Percentiles rank a stretch among this genome's conserved stretches.
These are phyloP conservation scores for Globisporangium lucens DNA, from an alignment of 352 stramenopile genomes.

Conservation along the genomic window DNA sequence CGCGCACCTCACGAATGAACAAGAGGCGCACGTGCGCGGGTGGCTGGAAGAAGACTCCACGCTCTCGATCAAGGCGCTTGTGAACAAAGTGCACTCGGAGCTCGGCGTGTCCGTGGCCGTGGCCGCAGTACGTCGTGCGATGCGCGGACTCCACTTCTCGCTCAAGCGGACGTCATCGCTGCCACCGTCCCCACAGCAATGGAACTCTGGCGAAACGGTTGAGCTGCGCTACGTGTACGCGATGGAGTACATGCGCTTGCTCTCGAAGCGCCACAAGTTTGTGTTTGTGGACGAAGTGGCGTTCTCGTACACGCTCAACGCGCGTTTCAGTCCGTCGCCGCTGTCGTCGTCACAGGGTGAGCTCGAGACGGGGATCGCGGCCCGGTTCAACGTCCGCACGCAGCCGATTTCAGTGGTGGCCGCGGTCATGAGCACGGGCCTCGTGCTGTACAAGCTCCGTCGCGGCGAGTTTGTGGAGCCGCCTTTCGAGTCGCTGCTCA, in stretches of 20 bases:
- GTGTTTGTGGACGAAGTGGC: conserved; percentile 1
- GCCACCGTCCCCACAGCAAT: not conserved
- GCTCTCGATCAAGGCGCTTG: not conserved
- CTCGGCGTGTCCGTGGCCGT: not conserved
- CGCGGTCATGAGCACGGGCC: not conserved
- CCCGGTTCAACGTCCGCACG: not conserved
- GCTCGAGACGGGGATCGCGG: not conserved
- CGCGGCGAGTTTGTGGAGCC: not conserved
- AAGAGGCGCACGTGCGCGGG: conserved; percentile 1
- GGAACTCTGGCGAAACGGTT: not conserved
- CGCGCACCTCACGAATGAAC: not conserved
- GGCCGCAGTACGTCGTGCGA: not conserved
- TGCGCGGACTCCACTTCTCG: conserved; percentile 3
- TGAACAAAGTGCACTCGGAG: not conserved
- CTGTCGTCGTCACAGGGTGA: not conserved
- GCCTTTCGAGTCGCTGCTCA: not conserved
- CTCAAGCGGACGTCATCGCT: not conserved
- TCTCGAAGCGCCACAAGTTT: not conserved
- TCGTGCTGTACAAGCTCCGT: conserved; percentile 3
- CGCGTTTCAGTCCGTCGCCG: not conserved
- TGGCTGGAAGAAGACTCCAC: conserved; percentile 4
- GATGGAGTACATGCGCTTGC: conserved; percentile 5
- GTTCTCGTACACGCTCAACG: conserved; percentile 1
- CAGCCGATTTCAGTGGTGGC: not conserved
- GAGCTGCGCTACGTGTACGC: not conserved